phyloP scores from a whole-genome alignment of 345 rosid genomes.

The Citrus trifoliata region DNA sequence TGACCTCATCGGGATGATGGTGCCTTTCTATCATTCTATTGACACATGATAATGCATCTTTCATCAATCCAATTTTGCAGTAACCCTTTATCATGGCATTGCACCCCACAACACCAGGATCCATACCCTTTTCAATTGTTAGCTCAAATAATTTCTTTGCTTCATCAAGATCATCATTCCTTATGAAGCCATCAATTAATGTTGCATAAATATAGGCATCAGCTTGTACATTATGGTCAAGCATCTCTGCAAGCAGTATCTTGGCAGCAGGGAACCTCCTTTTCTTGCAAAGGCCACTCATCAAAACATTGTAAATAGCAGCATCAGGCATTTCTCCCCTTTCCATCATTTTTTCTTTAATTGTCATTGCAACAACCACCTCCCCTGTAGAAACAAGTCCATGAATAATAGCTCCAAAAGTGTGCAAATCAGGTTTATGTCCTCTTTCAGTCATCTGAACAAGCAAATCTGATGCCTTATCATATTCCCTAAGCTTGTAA shows the following conservation, averaged over 20 bases:
- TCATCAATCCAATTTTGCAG: constrained; percentile 74
- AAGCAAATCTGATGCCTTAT: constrained; percentile 50
- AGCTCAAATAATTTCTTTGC: constrained; percentile 56
- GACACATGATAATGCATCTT: constrained; percentile 51
- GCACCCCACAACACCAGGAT: constrained; percentile 62
- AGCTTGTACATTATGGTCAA: constrained; percentile 53
- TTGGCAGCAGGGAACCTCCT: constrained; percentile 62
- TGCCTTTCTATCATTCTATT: constrained; percentile 46
- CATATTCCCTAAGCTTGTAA: constrained; percentile 46
- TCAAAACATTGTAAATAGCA: constrained; percentile 72
- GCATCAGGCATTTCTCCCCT: constrained; percentile 76
- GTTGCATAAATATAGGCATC: constrained; percentile 73
- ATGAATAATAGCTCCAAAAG: constrained; percentile 74
- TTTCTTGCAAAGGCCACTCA: constrained; percentile 78
- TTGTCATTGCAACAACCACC: constrained; percentile 58
- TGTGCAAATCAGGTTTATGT: constrained; percentile 59
- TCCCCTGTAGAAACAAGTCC: constrained; percentile 67
- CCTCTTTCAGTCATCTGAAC: constrained; percentile 74
- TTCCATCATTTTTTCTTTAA: constrained; percentile 52
- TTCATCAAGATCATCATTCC: constrained; percentile 56
- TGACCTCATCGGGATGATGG: constrained; percentile 64
- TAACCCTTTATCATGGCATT: constrained; percentile 89
- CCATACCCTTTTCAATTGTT: constrained; percentile 49
- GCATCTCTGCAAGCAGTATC: constrained; percentile 71
- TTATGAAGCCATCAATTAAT: constrained; percentile 68